A percentile compares a stretch with the other conserved stretches of the same genome.
phyloP scores from a whole-genome alignment of 2,329 filamentous ascomycete genomes.

The Monosporascus sp. region DNA sequence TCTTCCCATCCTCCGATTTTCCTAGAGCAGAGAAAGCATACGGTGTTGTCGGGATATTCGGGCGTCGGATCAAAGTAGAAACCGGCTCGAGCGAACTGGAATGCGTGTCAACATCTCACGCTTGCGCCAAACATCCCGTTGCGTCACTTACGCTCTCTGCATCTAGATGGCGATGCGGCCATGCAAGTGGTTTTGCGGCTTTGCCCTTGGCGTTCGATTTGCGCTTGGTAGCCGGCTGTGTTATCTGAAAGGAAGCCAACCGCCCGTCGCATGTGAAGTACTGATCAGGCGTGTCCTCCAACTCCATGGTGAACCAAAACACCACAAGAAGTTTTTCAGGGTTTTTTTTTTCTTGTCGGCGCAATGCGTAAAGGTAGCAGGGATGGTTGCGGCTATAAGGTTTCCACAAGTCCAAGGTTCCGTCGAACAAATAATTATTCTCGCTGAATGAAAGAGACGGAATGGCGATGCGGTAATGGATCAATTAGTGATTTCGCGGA shows the following conservation, averaged over 20 bases:
- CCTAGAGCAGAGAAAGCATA: constrained; percentile 82
- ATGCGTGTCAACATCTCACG: background rate
- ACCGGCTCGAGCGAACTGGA: constrained; percentile 79
- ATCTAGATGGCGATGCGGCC: constrained; percentile 71
- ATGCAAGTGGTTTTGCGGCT: constrained; percentile 55
- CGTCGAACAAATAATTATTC: too few species aligned
- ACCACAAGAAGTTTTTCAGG: too few species aligned
- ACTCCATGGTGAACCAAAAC: constrained; percentile 16
- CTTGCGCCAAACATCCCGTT: constrained; percentile 3
- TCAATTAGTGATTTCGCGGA: too few species aligned
- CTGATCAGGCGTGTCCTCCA: constrained; percentile 35
- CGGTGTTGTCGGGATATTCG: constrained; percentile 77
- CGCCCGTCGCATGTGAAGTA: constrained; percentile 69
- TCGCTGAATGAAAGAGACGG: too few species aligned
- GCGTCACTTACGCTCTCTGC: constrained; percentile 53
- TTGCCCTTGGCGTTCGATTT: constrained; percentile 62
- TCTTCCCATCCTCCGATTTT: constrained; percentile 89
- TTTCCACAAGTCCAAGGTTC: too few species aligned
- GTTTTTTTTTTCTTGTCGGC: too few species aligned
- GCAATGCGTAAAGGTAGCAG: too few species aligned
- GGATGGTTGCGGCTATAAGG: too few species aligned
- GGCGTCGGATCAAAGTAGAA: constrained; percentile 81
- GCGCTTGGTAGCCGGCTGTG: constrained; percentile 60
- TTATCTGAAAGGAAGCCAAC: constrained; percentile 69
- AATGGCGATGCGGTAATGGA: too few species aligned